Evolutionary conservation across 2,329 filamentous ascomycete species (phyloP).

Genomic region (Chaetomiaceae sp.): DNA sequence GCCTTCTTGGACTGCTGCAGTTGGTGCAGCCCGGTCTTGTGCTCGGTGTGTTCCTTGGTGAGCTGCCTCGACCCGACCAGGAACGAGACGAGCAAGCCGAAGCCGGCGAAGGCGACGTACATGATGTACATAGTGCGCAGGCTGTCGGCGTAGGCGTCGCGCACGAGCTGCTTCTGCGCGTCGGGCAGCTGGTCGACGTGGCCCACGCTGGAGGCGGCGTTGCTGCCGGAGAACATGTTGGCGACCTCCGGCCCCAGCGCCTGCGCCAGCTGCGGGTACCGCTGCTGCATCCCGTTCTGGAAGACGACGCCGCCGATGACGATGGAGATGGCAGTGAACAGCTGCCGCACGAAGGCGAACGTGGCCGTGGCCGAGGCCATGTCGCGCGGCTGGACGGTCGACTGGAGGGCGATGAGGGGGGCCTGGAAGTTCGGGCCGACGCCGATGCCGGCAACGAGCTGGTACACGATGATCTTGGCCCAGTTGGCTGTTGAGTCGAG

Average conservation of each 20-base stretch:
- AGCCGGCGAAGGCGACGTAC: conserved; percentile 43
- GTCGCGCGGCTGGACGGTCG: conserved; percentile 51
- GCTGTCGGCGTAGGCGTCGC: conserved; percentile 43
- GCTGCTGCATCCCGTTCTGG: conserved; percentile 36
- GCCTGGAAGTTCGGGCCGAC: conserved; percentile 58
- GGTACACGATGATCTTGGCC: conserved; percentile 45
- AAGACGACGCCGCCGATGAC: conserved; percentile 47
- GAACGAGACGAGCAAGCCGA: conserved; percentile 42
- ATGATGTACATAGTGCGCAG: conserved; percentile 53
- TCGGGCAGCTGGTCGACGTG: conserved; percentile 47
- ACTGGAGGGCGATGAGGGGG: conserved; percentile 58
- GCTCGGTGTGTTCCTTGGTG: conserved; percentile 50
- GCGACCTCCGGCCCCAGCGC: conserved; percentile 38
- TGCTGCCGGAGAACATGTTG: conserved; percentile 47
- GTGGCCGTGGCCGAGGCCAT: conserved; percentile 58
- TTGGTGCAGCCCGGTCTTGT: conserved; percentile 50
- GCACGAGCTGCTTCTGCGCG: conserved; percentile 37
- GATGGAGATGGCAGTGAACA: conserved; percentile 51
- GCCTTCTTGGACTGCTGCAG: conserved; percentile 27
- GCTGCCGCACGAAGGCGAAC: conserved; percentile 53
- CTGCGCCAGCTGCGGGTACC: conserved; percentile 26
- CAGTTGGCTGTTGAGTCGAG: conserved; percentile 46
- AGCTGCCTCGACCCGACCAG: conserved; percentile 45
- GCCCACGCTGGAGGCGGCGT: conserved; percentile 55
- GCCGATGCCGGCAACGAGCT: conserved; percentile 55